Base-by-base conservation (phyloP, 176 grass and related monocot species). In the Avena insularis region DNA sequence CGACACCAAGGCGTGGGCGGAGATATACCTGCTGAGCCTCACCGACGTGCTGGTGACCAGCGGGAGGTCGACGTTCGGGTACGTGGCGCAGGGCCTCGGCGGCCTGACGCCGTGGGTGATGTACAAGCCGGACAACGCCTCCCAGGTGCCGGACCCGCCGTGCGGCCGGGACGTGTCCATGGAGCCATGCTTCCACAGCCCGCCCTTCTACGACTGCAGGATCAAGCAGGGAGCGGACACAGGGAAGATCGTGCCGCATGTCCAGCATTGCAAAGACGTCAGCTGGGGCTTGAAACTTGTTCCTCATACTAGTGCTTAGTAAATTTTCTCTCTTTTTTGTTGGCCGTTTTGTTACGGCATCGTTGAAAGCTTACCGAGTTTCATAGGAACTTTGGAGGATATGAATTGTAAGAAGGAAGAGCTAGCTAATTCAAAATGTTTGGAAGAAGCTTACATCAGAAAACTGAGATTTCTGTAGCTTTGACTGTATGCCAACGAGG, bases 1-100 rank as follows among this genome's bases (percentile, higher is more conserved):
- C 81, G 91, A 92, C 13, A 33, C 51, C 69, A 92, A 92, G 87
- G 94, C 94, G 55, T 84, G 79, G 78, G 88, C 92, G 1, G 92
- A 97, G 77, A 94, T 97, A 0, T 97, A 88, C 21, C 84, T 94
- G 76, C 56, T 93, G 8, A 97, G 94, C 83, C 87, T 90, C 19
- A 79, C 79, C 15, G 92, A 92, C 6, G 71, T 36, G 66, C 57
- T 96, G 81, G 66, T 91, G 56, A 96, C 91, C 23, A 92, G 13
- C 43, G 75, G 78, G 6, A 9, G 17, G 81, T 96, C 94, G 6
- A 96, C 91, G 54, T 92, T 96, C 59, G 94, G 94, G 19, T 93
- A 96, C 58, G 87, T 96, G 9, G 87, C 91, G 47, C 82, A 86
- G 78, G 91, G 94, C 12, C 79, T 96, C 60, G 87, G 33, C 12